Evolutionary conservation across 495 filamentous ascomycete genomes (phyloP), one percentile per base, ranked within the genome.

Genomic region (Cladorrhinum samala): DNA sequence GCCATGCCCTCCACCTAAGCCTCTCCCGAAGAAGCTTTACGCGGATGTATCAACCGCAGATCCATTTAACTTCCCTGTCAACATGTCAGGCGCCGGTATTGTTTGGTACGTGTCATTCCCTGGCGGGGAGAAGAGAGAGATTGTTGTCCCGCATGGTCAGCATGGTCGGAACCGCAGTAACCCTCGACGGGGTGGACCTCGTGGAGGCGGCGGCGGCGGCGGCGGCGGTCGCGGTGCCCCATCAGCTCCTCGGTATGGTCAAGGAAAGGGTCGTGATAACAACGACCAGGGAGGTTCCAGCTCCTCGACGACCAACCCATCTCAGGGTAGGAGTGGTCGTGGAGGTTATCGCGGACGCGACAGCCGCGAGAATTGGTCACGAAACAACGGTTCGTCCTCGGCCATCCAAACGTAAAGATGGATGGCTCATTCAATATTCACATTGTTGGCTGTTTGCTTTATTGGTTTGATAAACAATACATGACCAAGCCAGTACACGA

Each of bases 61-160:
- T 20, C 30, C 70, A 0, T 65, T 75, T 20, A 55, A 50, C 40
- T 77, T 79, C 45, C 53, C 64, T 2, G 55, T 56, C 9, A 67
- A 73, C 21, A 56, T 69, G 19, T 65, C 63, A 9, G 70, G 74
- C 9, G 66, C 68, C 44, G 68, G 65, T 25, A 71, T 54, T 25
- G 61, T 70, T 14, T 72, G 78, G 52, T 62, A 61, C n/a, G 67
- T 82, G 40, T 65, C 55, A 2, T 51, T 75, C 20, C 72, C 74
- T 11, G 77, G 75, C 3, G 40, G 48, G 0, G 68, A 69, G 42
- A 40, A 65, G 8, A 78, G 68, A 61, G 65, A 50, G 0, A 65
- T 77, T 44, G 63, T 62, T 2, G 52, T 77, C 37, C 68, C 71
- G 0, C 68, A 68, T 37, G 55, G 66, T 13, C 66, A 59, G 0